phyloP scores from a whole-genome alignment of 2,329 filamentous ascomycete species.

The Trichoderma atrobrunneum region DNA sequence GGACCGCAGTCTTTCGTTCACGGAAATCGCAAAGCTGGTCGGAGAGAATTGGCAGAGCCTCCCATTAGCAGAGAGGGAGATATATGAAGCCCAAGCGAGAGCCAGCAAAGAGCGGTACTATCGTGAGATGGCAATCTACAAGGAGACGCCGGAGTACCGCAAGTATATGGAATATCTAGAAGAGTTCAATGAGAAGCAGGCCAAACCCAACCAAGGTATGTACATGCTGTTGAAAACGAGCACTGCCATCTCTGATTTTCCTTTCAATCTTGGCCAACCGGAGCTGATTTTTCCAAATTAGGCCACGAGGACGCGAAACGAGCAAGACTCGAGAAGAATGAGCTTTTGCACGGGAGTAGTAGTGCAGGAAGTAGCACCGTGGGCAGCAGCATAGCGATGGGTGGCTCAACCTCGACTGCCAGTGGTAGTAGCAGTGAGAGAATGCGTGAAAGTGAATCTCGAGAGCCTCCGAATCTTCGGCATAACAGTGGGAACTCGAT shows the following conservation, averaged over 20 bases:
- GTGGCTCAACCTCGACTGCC: constrained; percentile 33
- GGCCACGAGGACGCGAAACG: constrained; percentile 47
- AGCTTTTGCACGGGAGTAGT: constrained; percentile 38
- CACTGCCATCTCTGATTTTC: background rate
- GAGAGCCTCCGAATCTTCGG: constrained; percentile 46
- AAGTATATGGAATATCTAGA: constrained; percentile 69
- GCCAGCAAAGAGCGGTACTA: constrained; percentile 75
- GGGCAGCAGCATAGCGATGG: constrained; percentile 42
- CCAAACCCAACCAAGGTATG: constrained; percentile 54
- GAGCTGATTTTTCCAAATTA: constrained; percentile 21
- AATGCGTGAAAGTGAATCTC: constrained; percentile 47
- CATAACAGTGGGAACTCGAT: constrained; percentile 49
- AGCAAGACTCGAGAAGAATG: constrained; percentile 43
- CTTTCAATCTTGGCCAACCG: background rate
- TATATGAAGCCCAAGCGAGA: constrained; percentile 69
- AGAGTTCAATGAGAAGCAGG: constrained; percentile 75
- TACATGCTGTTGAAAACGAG: constrained; percentile 2
- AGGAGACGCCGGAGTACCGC: constrained; percentile 68
- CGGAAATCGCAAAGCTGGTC: constrained; percentile 78
- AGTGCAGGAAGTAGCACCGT: constrained; percentile 14
- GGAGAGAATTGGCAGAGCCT: constrained; percentile 80
- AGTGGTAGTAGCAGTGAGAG: constrained; percentile 51
- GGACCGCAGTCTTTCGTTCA: constrained; percentile 69
- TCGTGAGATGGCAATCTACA: constrained; percentile 69
- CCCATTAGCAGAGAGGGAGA: constrained; percentile 63